These are phyloP conservation scores for Puccinia novopanici DNA, from an alignment of 1,284 basidiomycete genomes.

Conservation along the genomic window DNA sequence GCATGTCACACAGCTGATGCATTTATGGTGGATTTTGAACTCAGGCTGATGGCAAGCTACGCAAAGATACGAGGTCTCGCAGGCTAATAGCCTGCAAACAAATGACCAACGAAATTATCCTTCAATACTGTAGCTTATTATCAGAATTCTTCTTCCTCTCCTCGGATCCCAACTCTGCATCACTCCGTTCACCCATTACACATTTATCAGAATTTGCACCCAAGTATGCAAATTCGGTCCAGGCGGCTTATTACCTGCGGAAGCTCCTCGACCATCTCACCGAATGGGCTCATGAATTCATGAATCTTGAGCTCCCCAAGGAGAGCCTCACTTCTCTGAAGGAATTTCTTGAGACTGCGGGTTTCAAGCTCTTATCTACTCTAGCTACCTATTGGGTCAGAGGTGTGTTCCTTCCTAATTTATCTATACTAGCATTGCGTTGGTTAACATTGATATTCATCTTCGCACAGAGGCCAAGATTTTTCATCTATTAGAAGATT, in stretches of 20 bases:
- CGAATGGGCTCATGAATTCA: constrained; percentile 80
- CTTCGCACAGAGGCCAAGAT: constrained; percentile 72
- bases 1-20: not conserved
- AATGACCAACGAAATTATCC: constrained; percentile 88
- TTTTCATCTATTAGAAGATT: constrained; percentile 83
- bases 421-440: not conserved
- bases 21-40: not conserved
- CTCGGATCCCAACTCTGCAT: constrained; percentile 66
- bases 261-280: constrained; percentile 79
- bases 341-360: constrained; percentile 74
- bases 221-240: constrained; percentile 74
- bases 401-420: constrained; percentile 63
- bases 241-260: constrained; percentile 76
- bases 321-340: constrained; percentile 72
- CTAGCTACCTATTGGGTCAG: constrained; percentile 78
- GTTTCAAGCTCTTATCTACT: constrained; percentile 85
- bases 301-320: constrained; percentile 74
- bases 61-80: constrained; percentile 55
- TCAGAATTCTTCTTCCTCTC: constrained; percentile 89
- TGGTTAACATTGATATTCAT: not conserved
- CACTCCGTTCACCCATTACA: constrained; percentile 60
- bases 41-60: not conserved
- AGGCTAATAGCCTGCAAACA: constrained; percentile 59
- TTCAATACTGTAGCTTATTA: constrained; percentile 79
- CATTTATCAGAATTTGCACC: constrained; percentile 70